Evolutionary conservation across 2,329 filamentous ascomycete genomes (phyloP).

Genomic region (Nothophoma quercina): DNA sequence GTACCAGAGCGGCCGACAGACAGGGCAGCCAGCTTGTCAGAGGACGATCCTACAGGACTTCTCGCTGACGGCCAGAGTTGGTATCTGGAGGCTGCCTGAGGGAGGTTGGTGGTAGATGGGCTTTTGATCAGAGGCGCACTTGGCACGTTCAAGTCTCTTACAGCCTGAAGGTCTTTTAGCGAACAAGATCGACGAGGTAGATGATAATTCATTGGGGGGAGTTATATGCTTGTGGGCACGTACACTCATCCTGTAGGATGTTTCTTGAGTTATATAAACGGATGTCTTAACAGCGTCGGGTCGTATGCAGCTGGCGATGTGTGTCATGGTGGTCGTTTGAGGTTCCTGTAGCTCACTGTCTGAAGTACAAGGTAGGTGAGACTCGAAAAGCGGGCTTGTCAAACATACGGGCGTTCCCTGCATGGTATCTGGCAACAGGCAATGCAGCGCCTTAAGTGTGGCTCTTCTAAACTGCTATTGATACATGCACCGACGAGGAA

Average conservation of each 20-base stretch:
- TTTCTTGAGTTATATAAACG: slow-evolving; percentile 51
- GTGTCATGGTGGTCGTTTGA: slow-evolving; percentile 51
- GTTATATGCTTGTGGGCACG: slow-evolving; percentile 32
- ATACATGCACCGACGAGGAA: slow-evolving; percentile 44
- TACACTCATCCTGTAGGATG: slow-evolving; percentile 42
- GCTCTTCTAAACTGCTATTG: slow-evolving; percentile 47
- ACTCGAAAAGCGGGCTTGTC: slow-evolving; percentile 50
- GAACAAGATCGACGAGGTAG: slow-evolving; percentile 45
- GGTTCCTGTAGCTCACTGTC: slow-evolving; percentile 46
- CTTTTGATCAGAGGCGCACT: slow-evolving; percentile 32
- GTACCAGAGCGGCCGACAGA: slow-evolving; percentile 49
- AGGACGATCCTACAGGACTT: slow-evolving; percentile 37
- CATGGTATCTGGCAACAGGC: slow-evolving; percentile 46
- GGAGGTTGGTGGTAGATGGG: slow-evolving; percentile 38
- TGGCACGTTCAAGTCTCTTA: slow-evolving; percentile 29
- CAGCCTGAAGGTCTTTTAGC: slow-evolving; percentile 44
- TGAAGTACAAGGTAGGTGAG: slow-evolving; percentile 50
- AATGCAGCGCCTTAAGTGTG: slow-evolving; percentile 47
- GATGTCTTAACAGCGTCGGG: slow-evolving; percentile 40
- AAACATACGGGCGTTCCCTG: slow-evolving; percentile 52
- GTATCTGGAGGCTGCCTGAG: slow-evolving; percentile 40
- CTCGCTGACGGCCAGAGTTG: slow-evolving; percentile 49
- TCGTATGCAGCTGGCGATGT: slow-evolving; percentile 55
- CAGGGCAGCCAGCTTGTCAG: slow-evolving; percentile 47
- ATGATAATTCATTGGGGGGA: slow-evolving; percentile 41